Evolutionary conservation across 306 rosid species (phyloP).

Genomic region (Oemleria cerasiformis): DNA sequence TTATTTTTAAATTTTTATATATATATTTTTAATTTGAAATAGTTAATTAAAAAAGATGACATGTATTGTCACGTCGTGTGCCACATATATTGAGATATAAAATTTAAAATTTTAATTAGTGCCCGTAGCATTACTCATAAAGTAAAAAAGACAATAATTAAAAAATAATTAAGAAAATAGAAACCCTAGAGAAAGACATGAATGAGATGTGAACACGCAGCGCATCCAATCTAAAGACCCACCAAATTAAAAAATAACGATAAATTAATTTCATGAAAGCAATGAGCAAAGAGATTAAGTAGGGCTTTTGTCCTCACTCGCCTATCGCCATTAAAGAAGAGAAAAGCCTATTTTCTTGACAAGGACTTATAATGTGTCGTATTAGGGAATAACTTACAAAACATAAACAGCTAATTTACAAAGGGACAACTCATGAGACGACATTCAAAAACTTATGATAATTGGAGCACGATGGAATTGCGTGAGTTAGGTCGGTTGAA

Average conservation of each 20-base stretch:
- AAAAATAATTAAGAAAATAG: not conserved
- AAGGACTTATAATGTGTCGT: conserved; percentile 54
- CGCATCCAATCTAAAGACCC: not conserved
- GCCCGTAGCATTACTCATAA: too few species aligned
- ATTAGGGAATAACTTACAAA: conserved; percentile 50
- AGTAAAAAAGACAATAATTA: not conserved
- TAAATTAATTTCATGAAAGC: conserved; percentile 20
- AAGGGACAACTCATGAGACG: conserved; percentile 35
- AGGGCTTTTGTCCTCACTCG: conserved; percentile 44
- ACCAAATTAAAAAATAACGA: not conserved
- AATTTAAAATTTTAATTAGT: too few species aligned
- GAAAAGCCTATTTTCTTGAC: conserved; percentile 45
- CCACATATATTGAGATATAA: too few species aligned
- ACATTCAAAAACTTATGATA: conserved; percentile 30
- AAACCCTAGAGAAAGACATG: not conserved
- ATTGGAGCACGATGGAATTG: not conserved
- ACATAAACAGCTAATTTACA: conserved; percentile 55
- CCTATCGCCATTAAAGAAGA: conserved; percentile 25
- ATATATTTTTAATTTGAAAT: too few species aligned
- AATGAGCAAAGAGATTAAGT: conserved; percentile 43
- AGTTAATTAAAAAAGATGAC: too few species aligned
- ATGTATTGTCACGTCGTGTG: too few species aligned
- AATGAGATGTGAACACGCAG: not conserved
- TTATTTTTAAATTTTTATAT: too few species aligned
- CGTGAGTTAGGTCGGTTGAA: too few species aligned